phyloP scores from a whole-genome alignment of 164 flowering plant genomes.

The Berberis vulgaris region DNA sequence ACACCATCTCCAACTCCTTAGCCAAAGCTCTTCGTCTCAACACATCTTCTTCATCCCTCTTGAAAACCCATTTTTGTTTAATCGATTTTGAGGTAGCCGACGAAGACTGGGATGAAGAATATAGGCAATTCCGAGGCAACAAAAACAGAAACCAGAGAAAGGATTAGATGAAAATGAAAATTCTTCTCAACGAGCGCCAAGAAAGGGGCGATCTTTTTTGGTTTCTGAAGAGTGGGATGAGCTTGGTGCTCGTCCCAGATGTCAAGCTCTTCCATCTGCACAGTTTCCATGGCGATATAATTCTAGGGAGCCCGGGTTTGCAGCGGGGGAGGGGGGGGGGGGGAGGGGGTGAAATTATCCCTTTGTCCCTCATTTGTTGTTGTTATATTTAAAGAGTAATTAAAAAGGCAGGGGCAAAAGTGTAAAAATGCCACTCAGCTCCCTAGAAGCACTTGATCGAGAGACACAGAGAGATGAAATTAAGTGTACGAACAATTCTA shows the following conservation, averaged over 20 bases:
- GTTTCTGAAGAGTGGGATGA: slow-evolving; percentile 60
- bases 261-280: slow-evolving; percentile 87
- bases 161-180: slow-evolving; percentile 46
- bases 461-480: no score
- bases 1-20: slow-evolving; percentile 43
- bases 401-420: no score
- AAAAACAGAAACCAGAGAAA: slow-evolving; percentile 46
- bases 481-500: no score
- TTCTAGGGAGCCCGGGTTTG: no score
- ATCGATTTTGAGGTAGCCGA: slow-evolving; percentile 11
- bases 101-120: slow-evolving; percentile 9
- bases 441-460: no score
- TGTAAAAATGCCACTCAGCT: no score
- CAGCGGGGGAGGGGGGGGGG: no score
- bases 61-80: slow-evolving; percentile 22
- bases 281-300: no score
- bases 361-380: no score
- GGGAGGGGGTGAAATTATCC: no score
- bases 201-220: slow-evolving; percentile 33
- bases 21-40: slow-evolving; percentile 66
- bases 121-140: slow-evolving; percentile 28
- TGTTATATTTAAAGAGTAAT: no score
- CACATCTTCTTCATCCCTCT: slow-evolving; percentile 67
- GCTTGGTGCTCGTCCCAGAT: slow-evolving; percentile 89
- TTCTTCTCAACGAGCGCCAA: slow-evolving; percentile 22